Base-by-base conservation (phyloP, 805 yeast genomes). In the Yamadazyma nakazawae region DNA sequence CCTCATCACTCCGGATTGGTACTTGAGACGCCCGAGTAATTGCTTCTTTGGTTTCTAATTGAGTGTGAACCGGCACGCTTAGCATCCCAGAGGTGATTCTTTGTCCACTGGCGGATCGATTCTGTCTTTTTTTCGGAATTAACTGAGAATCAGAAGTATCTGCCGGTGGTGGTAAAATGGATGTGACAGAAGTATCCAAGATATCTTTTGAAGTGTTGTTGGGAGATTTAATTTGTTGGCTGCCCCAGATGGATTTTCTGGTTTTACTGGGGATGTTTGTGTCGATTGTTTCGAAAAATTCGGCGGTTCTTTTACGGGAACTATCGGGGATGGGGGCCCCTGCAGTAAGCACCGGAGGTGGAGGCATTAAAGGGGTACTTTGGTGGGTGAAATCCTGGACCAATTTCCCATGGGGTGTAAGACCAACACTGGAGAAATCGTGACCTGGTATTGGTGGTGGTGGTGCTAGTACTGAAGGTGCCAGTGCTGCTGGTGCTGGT, bases 21-120 rank as follows among this genome's bases (percentile, higher is more conserved):
- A 16, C 30, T 17, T 25, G 40, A 4, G 28, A 14, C 2, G 32
- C 43, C 12, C 46, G 39, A 32, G 28, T 42, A 40, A 36, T 46
- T 7, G 53, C 57, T 14, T 54, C 58, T 19, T 54, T 54, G 13
- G 53, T 53, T 19, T 62, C 67, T n/a, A 60, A 40, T 44, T 57
- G 63, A 1, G 67, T 47, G 32, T 62, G 67, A 9, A 60, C 54
- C 1, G 76, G 75, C 14, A 61, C 56, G 30, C 52, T 60, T 25
- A 71, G 58, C 76, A 71, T 71, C 3, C 76, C 76, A 1, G 74
- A 68, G 9, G 75, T 71, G 31, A 71, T 68, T 24, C 75, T 55
- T 13, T 49, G 50, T 10, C 55, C 58, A 18, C 48, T 47, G 11
- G 30, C 37, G 13, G 36, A 39, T 16, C 34, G 25, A n/a, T 44